Percentiles rank a stretch among this genome's conserved stretches.
phyloP scores from a whole-genome alignment of 495 filamentous ascomycete species.

The Penicillium diatomitis region DNA sequence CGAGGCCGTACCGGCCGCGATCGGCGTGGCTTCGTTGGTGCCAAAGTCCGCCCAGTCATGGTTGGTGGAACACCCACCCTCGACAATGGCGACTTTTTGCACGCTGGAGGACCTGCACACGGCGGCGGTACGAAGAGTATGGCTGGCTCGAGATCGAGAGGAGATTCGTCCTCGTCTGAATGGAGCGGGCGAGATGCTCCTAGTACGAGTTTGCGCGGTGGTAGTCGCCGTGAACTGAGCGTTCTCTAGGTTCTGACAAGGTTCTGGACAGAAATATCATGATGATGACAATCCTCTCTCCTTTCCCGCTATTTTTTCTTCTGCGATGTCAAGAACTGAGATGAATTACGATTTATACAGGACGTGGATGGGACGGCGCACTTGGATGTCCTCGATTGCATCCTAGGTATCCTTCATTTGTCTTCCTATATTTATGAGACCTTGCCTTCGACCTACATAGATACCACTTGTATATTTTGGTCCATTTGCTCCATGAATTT shows the following conservation, averaged over 20 bases:
- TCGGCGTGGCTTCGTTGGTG: slow-evolving; percentile 76
- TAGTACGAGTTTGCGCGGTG: slow-evolving; percentile 18
- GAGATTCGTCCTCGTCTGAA: slow-evolving; percentile 21
- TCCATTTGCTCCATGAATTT: no score
- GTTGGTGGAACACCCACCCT: slow-evolving; percentile 18
- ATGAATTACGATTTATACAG: no score
- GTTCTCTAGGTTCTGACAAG: slow-evolving; percentile 13
- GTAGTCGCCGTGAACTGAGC: slow-evolving; percentile 23
- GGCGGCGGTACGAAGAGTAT: slow-evolving; percentile 18
- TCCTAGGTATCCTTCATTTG: no score
- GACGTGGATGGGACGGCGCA: no score
- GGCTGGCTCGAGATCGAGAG: slow-evolving; percentile 11
- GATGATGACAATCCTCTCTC: no score
- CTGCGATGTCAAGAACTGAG: no score
- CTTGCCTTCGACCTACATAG: no score
- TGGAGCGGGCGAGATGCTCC: slow-evolving; percentile 14
- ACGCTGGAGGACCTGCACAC: slow-evolving; percentile 20
- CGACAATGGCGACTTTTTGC: slow-evolving; percentile 15
- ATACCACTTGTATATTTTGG: no score
- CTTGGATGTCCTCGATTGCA: no score
- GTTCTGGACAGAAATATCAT: no score
- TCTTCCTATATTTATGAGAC: no score
- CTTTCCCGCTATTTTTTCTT: no score
- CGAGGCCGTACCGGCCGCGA: slow-evolving; percentile 84
- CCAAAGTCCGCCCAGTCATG: slow-evolving; percentile 41